Percentiles rank a stretch among this genome's conserved stretches.
Evolutionary conservation across 495 filamentous ascomycete genomes (phyloP).

Genomic region (Lophium mytilinum): DNA sequence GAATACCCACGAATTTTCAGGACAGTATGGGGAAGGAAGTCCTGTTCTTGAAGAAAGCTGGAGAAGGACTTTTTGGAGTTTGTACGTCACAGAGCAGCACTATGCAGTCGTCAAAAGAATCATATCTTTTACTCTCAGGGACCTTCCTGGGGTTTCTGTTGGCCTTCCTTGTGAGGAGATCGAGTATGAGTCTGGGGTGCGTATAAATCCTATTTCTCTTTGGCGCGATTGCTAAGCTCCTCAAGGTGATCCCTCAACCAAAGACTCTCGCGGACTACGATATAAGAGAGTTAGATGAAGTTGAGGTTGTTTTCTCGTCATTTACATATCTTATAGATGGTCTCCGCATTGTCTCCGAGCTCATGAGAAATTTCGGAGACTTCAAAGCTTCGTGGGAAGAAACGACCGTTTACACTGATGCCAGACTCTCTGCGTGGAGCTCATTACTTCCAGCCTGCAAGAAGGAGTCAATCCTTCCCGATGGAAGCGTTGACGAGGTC

Average conservation of each 20-base stretch:
- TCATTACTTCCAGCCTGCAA: constrained; percentile 18
- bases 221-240: background rate
- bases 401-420: constrained; percentile 3
- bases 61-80: constrained; percentile 14
- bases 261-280: constrained; percentile 13
- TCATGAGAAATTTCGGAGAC: background rate
- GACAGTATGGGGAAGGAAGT: constrained; percentile 9
- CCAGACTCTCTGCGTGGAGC: constrained; percentile 16
- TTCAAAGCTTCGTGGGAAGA: constrained; percentile 4
- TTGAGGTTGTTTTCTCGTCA: constrained; percentile 20
- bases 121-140: constrained; percentile 1
- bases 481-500: constrained; percentile 19
- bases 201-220: background rate
- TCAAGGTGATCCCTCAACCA: constrained; percentile 3
- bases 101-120: constrained; percentile 8
- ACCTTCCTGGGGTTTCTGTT: constrained; percentile 4
- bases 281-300: constrained; percentile 12
- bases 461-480: constrained; percentile 9
- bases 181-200: constrained; percentile 12
- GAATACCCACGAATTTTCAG: constrained; percentile 12
- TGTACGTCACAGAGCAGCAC: constrained; percentile 16
- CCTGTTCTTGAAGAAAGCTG: constrained; percentile 14
- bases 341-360: background rate
- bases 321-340: constrained; percentile 15
- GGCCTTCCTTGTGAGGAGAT: constrained; percentile 21